A percentile compares a stretch with the other conserved stretches of the same genome.
phyloP scores from a whole-genome alignment of 1,139 yeast species.

The Arxiozyma bovina region DNA sequence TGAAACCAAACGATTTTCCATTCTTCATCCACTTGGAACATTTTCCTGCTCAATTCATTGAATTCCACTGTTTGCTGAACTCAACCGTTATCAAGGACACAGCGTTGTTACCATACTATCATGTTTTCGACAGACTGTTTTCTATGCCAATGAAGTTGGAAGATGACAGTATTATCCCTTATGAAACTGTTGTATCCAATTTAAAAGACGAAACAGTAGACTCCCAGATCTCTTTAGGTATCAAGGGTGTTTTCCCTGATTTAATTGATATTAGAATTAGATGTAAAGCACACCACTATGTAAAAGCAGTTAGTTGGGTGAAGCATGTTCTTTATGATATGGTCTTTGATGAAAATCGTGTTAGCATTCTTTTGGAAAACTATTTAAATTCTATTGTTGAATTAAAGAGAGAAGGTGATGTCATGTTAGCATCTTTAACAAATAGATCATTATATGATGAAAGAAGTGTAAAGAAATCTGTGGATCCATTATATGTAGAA shows the following conservation, averaged over 20 bases:
- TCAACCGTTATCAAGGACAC: conserved; percentile 50
- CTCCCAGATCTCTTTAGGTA: conserved; percentile 47
- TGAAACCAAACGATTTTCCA: conserved; percentile 47
- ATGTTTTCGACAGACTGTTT: conserved; percentile 58
- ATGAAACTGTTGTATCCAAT: conserved; percentile 64
- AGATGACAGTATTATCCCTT: conserved; percentile 44
- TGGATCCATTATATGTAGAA: conserved; percentile 61
- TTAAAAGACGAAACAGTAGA: conserved; percentile 68
- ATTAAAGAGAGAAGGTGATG: conserved; percentile 67
- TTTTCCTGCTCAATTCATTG: conserved; percentile 69
- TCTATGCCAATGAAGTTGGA: conserved; percentile 63
- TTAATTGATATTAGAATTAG: conserved; percentile 52
- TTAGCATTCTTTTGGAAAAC: conserved; percentile 64
- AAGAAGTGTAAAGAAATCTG: conserved; percentile 57
- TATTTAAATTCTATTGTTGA: conserved; percentile 70
- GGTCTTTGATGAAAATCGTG: conserved; percentile 64
- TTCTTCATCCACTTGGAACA: conserved; percentile 72
- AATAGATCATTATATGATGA: conserved; percentile 46
- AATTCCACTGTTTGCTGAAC: conserved; percentile 58
- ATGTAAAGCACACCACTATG: conserved; percentile 55
- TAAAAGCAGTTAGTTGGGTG: conserved; percentile 69
- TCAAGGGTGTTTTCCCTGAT: conserved; percentile 57
- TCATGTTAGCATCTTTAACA: conserved; percentile 58
- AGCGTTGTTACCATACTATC: conserved; percentile 52
- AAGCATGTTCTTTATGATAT: conserved; percentile 53